Evolutionary conservation across 2,329 filamentous ascomycete species (phyloP).

Genomic region (Taxawa tesnikishii): DNA sequence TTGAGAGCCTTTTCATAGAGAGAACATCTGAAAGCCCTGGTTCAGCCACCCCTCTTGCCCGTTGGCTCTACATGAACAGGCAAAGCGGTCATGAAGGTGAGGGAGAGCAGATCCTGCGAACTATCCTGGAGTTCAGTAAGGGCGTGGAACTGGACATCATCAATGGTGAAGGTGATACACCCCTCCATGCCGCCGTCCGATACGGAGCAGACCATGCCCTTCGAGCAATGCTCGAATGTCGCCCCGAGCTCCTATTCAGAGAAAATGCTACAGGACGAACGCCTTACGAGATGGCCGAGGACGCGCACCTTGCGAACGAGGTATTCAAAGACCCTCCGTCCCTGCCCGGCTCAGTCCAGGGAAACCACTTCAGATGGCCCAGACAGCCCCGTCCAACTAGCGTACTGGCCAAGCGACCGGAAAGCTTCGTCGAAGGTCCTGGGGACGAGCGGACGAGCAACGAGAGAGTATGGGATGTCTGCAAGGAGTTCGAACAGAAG

Average conservation of each 20-base stretch:
- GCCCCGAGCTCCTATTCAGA: conserved; percentile 49
- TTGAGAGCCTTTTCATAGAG: conserved; percentile 47
- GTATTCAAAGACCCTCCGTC: conserved; percentile 14
- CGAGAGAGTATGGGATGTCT: too few relatives aligned
- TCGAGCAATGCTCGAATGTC: conserved; percentile 42
- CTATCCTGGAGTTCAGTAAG: conserved; percentile 23
- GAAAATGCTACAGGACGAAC: conserved; percentile 71
- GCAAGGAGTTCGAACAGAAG: conserved; percentile 1
- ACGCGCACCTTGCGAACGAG: conserved; percentile 35
- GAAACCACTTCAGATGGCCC: conserved; percentile 13
- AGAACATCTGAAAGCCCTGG: conserved; percentile 39
- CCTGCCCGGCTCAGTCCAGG: conserved; percentile 7
- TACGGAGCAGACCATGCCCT: conserved; percentile 29
- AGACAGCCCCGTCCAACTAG: neutral
- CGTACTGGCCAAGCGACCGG: neutral
- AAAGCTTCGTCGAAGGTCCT: neutral
- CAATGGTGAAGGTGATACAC: conserved; percentile 53
- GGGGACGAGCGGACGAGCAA: too few relatives aligned
- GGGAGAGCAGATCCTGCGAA: conserved; percentile 2
- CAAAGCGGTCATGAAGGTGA: neutral
- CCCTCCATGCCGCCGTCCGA: conserved; percentile 45
- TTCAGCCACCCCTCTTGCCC: conserved; percentile 52
- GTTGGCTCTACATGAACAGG: conserved; percentile 7
- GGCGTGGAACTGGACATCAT: conserved; percentile 44
- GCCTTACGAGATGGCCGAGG: conserved; percentile 54